Conservation (phyloP, 78 protist species). For the Protostelium mycophagum region DNA sequence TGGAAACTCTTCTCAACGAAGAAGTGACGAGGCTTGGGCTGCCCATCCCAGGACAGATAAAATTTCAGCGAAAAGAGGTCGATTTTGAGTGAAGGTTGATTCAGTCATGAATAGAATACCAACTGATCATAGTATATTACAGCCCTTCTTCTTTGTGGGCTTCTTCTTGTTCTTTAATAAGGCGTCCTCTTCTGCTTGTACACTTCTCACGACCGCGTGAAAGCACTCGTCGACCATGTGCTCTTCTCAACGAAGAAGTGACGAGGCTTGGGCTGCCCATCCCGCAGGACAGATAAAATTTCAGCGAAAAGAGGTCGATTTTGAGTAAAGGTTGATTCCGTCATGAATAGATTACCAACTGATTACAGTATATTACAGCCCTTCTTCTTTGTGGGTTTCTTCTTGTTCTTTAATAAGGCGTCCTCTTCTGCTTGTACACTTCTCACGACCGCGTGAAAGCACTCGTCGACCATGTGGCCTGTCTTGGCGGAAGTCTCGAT, state of each 20-base stretch:
- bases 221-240: background rate
- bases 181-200: background rate
- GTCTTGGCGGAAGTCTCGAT: constrained; percentile 68
- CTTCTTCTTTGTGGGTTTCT: background rate
- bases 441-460: background rate
- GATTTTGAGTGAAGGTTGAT: too few species aligned
- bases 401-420: background rate
- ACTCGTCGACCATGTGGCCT: background rate
- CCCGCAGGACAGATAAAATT: too few species aligned
- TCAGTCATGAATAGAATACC: too few species aligned
- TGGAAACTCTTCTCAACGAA: too few species aligned
- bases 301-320: too few species aligned
- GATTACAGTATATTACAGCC: background rate
- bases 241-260: too few species aligned
- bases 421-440: background rate
- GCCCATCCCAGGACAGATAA: too few species aligned
- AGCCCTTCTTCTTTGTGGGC: background rate
- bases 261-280: too few species aligned
- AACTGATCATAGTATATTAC: background rate
- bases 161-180: background rate
- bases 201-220: background rate
- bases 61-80: too few species aligned
- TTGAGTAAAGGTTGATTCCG: too few species aligned
- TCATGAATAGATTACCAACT: too few species aligned
- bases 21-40: too few species aligned